phyloP scores from a whole-genome alignment of 331 rosid species.

The Telfairia occidentalis region DNA sequence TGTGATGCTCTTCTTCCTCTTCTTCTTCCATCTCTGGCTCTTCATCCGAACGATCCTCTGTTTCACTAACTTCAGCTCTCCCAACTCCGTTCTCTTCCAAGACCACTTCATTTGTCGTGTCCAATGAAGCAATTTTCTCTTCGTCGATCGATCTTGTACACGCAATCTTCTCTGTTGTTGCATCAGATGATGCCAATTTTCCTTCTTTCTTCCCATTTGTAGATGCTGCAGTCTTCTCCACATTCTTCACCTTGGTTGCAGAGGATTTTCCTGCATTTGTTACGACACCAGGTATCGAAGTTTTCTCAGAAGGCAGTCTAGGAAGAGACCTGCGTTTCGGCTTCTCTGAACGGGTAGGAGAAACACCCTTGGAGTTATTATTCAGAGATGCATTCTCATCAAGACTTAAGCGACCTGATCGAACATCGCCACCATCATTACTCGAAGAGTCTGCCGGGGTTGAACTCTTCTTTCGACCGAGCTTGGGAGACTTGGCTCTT shows the following conservation, averaged over 20 bases:
- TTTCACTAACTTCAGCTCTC: constrained; percentile 26
- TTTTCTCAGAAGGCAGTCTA: constrained; percentile 55
- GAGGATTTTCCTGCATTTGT: constrained; percentile 25
- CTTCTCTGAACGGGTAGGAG: constrained; percentile 46
- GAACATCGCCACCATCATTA: constrained; percentile 25
- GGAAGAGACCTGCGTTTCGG: constrained; percentile 90
- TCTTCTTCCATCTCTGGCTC: constrained; percentile 30
- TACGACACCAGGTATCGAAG: constrained; percentile 24
- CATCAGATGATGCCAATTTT: constrained; percentile 27
- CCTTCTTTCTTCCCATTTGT: constrained; percentile 29
- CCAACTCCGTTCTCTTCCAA: constrained; percentile 28
- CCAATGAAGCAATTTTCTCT: constrained; percentile 19
- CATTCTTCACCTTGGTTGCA: constrained; percentile 23
- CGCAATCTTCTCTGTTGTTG: constrained; percentile 30
- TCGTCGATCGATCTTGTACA: constrained; percentile 20
- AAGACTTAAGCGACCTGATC: constrained; percentile 48
- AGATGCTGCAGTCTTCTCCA: constrained; percentile 20
- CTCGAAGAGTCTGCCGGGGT: constrained; percentile 39
- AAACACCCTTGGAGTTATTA: constrained; percentile 34
- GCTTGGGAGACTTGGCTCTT: constrained; percentile 97
- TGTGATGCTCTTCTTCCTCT: constrained; percentile 22
- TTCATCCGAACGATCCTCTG: constrained; percentile 25
- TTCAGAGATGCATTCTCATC: constrained; percentile 52
- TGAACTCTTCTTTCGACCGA: constrained; percentile 72
- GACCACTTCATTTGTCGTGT: constrained; percentile 21